These are phyloP conservation scores for Sporisorium scitamineum DNA, from an alignment of 1,284 basidiomycete species.

Conservation along the genomic window DNA sequence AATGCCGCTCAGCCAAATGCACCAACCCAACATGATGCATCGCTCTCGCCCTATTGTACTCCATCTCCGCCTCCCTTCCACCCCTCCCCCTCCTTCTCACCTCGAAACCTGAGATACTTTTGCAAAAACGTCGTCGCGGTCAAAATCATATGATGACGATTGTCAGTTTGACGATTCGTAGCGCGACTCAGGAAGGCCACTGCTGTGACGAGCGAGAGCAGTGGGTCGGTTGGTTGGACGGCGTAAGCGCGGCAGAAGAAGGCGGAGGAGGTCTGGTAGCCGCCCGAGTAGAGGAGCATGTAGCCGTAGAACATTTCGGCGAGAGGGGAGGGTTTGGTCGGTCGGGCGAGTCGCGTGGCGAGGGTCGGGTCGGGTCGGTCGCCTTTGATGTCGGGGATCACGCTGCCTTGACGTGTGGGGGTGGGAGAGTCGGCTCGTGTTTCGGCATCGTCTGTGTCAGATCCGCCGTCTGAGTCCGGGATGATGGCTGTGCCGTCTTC, in stretches of 20 bases:
- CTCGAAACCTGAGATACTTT: slow-evolving; percentile 74
- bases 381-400: slow-evolving; percentile 17
- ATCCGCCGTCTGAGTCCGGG: slow-evolving; percentile 40
- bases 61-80: slow-evolving; percentile 74
- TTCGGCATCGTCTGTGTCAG: slow-evolving; percentile 38
- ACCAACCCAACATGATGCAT: slow-evolving; percentile 81
- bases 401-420: not conserved
- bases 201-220: slow-evolving; percentile 84
- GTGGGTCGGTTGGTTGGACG: slow-evolving; percentile 82
- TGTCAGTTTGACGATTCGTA: slow-evolving; percentile 93
- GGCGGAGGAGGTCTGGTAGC: slow-evolving; percentile 87
- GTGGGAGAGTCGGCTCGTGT: not conserved
- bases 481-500: slow-evolving; percentile 10
- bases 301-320: slow-evolving; percentile 86
- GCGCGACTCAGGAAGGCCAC: slow-evolving; percentile 87
- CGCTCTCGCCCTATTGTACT: slow-evolving; percentile 89
- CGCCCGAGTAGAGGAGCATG: slow-evolving; percentile 84
- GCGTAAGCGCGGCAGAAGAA: slow-evolving; percentile 90
- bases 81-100: slow-evolving; percentile 72
- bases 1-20: slow-evolving; percentile 61
- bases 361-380: slow-evolving; percentile 25
- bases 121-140: slow-evolving; percentile 51
- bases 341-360: slow-evolving; percentile 33
- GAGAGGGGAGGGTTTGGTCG: slow-evolving; percentile 72
- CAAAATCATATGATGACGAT: slow-evolving; percentile 78